Base-by-base conservation (phyloP, 164 flowering plant species). In the Dillenia suffruticosa region DNA sequence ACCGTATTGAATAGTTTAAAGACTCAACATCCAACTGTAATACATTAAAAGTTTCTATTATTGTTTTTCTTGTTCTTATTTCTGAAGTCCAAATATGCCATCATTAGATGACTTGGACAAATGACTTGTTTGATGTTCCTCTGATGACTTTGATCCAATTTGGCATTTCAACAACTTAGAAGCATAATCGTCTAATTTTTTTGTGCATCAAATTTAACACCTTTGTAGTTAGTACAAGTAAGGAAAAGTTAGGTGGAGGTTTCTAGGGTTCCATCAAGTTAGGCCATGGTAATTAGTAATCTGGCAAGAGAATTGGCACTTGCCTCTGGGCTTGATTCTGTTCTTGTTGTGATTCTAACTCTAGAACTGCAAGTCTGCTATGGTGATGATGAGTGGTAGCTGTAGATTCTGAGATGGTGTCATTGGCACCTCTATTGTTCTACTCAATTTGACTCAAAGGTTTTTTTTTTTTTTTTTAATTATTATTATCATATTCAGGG, bases 401-500 rank as follows among this genome's bases (percentile, higher is more conserved):
- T 17, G 50, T 16, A 54, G 44, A 15, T 12, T 70, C 44, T 60
- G 16, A 50, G 71, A 40, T 57, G 51, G 40, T 22, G 54, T 51
- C 54, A 43, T 61, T 55, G 58, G 53, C 67, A 57, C 17, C 46
- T 12, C 50, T 59, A 19, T 26, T 59, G 55, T 64, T 53, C 12
- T 19, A 52, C 67, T 61, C 59, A 22, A 72, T 62, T 77, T 77
- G 73, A 77, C 77, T 46, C 71, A 68, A 63, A 73, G 55, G 49
- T 72, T 74, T 72, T 46, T 53, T 62, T 67, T 64, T 72, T n/a
- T n/a, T n/a, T n/a, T n/a, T n/a, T n/a, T n/a, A n/a, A n/a, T n/a
- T n/a, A n/a, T n/a, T 62, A 72, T 77, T 66, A 75, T 75, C 65
- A 51, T 61, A 79, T 77, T 77, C 84, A 81, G 82, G 83, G 74